Conservation (phyloP, 1,284 basidiomycete genomes). For the Ustilago hordei region DNA sequence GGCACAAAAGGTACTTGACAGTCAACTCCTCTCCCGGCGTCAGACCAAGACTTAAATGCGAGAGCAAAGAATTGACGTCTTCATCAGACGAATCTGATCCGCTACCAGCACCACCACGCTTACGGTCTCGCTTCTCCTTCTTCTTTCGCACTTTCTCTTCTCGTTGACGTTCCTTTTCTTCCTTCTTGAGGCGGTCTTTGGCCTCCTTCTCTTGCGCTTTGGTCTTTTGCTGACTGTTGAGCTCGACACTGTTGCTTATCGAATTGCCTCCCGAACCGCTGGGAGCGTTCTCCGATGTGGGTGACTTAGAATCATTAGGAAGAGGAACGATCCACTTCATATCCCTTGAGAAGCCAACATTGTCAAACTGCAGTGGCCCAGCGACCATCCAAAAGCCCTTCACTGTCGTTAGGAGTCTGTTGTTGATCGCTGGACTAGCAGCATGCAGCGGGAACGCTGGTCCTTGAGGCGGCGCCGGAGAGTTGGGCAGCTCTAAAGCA, state of each 20-base stretch:
- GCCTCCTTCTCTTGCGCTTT: constrained; percentile 44
- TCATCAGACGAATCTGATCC: constrained; percentile 41
- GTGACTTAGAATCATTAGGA: neutral
- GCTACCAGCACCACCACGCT: constrained; percentile 28
- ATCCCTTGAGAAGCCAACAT: constrained; percentile 65
- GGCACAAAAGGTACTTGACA: constrained; percentile 66
- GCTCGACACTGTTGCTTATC: constrained; percentile 17
- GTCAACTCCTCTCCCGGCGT: constrained; percentile 53
- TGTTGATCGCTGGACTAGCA: constrained; percentile 17
- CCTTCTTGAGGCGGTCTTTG: constrained; percentile 30
- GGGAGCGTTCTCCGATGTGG: neutral
- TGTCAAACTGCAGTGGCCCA: constrained; percentile 65
- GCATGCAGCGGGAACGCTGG: constrained; percentile 42
- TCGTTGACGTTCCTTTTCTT: constrained; percentile 34
- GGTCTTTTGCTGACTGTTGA: constrained; percentile 8
- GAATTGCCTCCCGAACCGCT: constrained; percentile 2
- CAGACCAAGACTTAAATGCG: constrained; percentile 47
- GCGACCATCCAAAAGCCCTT: constrained; percentile 63
- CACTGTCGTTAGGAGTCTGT: constrained; percentile 40
- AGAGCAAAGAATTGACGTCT: constrained; percentile 34
- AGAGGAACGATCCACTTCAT: constrained; percentile 56
- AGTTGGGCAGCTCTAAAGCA: constrained; percentile 48
- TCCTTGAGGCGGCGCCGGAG: constrained; percentile 43
- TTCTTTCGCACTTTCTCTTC: constrained; percentile 34
- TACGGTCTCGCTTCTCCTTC: constrained; percentile 37